Evolutionary conservation across 2,329 filamentous ascomycete species (phyloP), one percentile per base, ranked within the genome.

Genomic region (Aspergillus alliaceus): DNA sequence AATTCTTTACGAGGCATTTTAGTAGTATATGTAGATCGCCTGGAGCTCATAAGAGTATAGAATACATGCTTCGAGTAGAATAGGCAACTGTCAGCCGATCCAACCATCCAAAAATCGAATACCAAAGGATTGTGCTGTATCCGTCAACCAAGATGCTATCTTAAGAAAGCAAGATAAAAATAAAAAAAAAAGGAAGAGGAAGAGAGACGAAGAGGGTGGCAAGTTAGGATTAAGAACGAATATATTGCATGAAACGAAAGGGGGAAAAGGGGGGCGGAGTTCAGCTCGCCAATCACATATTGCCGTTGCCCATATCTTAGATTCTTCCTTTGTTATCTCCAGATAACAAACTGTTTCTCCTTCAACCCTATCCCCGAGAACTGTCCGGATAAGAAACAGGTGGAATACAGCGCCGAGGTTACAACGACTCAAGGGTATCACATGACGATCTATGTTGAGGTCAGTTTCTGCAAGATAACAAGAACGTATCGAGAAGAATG

Each of bases 381-480:
- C 35, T 54, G 60, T 56, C 53, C 52, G 58, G 61, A 61, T 58
- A 63, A 52, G 59, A 58, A 57, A 61, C 57, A 59, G 57, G 59
- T 52, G 53, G 60, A 56, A 44, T 59, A 42, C 56, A 50, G 51
- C 58, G 53, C 52, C 44, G 31, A 60, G 37, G 54, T 56, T 18
- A 51, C 50, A 54, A 54, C 50, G 35, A 51, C 34, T 54, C 40
- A 35, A 54, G 72, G 72, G 71, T 74, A 73, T 76, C 70, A 77
- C 73, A 76, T 77, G 61, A 77, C 66, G 65, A 75, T 68, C 74
- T 77, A 58, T 5, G 31, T 29, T 20, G 8, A 22, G 9, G 58
- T 66, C 53, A 67, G 66, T 35, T 35, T 31, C 14, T 5, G 29
- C 14, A 48, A 32, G 4, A 12, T 24, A 53, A 22, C 27, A 39